Evolutionary conservation across 2,329 filamentous ascomycete genomes (phyloP), one percentile per base, ranked within the genome.

Genomic region (Fusarium odoratissimum): DNA sequence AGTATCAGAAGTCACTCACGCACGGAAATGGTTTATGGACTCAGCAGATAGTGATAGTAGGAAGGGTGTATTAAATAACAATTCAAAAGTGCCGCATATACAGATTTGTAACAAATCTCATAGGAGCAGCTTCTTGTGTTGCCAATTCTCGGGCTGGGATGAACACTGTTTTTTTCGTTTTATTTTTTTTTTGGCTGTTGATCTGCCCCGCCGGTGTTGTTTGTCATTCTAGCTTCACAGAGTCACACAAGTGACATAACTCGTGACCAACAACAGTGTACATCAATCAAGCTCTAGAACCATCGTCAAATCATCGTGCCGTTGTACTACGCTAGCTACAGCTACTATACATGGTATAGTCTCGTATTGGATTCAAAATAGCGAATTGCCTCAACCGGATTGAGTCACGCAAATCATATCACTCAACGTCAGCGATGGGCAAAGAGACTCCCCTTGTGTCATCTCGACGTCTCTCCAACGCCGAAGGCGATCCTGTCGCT

Each of bases 401-500:
- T 28, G 37, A 69, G 59, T 60, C 65, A 69, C 41, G 57, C 31
- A 33, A 49, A 40, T 44, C 61, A 45, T 45, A 45, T 33, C 35
- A 40, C 23, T 28, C 64, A 40, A 31, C 30, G 23, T 44, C 51
- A 60, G 44, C 38, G 35, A 79, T 75, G 75, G 57, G 57, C n/a
- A 64, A 64, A 51, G 62, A 71, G 57, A 61, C 63, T 33, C 69
- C 73, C 40, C 60, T 79, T 42, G 72, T 72, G 42, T 74, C 77
- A 9, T 64, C 71, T 23, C 75, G 76, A 64, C 69, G 77, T 45
- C 72, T 80, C 12, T 69, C 73, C 30, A 71, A 71, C 23, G 72
- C 69, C 2, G 77, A 76, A 21, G 80, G 79, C 35, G 74, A 79
- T 21, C 71, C 78, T 8, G 61, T 79, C 6, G 86, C 89, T 46